Evolutionary conservation across 2,329 filamentous ascomycete species (phyloP), one percentile per base, ranked within the genome.

Genomic region (Laburnicola sp.): DNA sequence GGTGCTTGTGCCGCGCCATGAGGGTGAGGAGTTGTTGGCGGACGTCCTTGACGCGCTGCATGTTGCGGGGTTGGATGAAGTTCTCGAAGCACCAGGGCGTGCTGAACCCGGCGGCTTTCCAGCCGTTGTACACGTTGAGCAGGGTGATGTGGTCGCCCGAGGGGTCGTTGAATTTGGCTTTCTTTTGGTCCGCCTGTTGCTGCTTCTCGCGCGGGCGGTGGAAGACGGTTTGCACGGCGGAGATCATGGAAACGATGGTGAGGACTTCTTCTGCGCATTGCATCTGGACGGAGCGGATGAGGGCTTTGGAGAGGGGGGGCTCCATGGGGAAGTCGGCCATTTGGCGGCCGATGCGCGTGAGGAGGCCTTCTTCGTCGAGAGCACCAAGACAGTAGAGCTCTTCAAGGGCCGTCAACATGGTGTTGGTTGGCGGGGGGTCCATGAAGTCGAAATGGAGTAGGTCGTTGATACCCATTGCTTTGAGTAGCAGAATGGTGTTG

Each of bases 311-410:
- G 0, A 97, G 81, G 0, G 90, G 86, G 0, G 94, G 94, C 50
- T 97, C 92, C 91, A 97, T 97, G 0, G 94, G 94, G 72, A 97
- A 97, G 68, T 99, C 93, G 8, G 94, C 92, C 93, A 99, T 97
- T 72, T 97, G 96, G 39, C 94, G 85, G 6, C 94, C 94, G 1
- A 96, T 81, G 5, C 94, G 86, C 0, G 94, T 99, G 2, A 99
- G 78, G 0, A 99, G 81, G 10, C 94, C 94, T 80, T 99, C 94
- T 64, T 99, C 93, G 58, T 99, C 94, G 0, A 99, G 80, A 0
- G 93, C 93, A 3, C 88, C 91, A 8, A 99, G 78, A 0, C 91
- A 91, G 67, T 99, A 99, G 0, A 99, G 80, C 69, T 97, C 94
- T 74, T 99, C 95, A 3, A 99, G 78, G 0, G 94, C 94, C 43